These are phyloP conservation scores for Leishmania gerbilli DNA, from an alignment of 208 protist genomes.

Conservation along the genomic window DNA sequence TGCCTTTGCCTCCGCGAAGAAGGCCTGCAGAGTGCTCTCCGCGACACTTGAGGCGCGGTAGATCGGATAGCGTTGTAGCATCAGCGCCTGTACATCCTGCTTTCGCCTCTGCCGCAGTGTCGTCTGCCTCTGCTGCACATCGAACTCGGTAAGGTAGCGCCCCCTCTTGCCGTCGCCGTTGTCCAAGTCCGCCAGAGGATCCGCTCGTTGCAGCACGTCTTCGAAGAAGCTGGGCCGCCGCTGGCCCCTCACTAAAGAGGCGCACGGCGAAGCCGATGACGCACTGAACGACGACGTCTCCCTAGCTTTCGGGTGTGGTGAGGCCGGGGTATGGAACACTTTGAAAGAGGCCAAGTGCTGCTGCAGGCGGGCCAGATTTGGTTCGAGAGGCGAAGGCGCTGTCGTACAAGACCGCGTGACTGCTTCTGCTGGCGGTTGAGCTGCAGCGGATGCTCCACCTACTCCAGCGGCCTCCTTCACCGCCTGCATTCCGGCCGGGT, in stretches of 20 bases:
- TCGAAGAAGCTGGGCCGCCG: constrained; percentile 36
- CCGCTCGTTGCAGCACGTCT: constrained; percentile 17
- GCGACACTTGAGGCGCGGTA: constrained; percentile 73
- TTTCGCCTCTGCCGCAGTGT: constrained; percentile 22
- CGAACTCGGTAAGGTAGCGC: constrained; percentile 15
- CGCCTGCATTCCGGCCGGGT: constrained; percentile 40
- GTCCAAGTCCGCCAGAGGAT: constrained; percentile 9
- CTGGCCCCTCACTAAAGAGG: background rate
- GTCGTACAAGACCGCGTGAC: background rate
- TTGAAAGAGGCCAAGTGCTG: constrained; percentile 15
- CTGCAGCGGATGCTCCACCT: background rate
- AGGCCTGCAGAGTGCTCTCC: constrained; percentile 66
- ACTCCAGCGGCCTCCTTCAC: constrained; percentile 11
- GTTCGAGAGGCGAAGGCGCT: constrained; percentile 2
- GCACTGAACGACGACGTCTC: background rate
- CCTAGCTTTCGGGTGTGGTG: background rate
- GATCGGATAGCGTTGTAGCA: constrained; percentile 43
- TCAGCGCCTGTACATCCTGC: constrained; percentile 3
- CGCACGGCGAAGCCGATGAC: background rate
- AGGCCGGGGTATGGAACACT: constrained; percentile 10
- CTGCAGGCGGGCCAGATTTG: constrained; percentile 4
- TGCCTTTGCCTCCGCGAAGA: constrained; percentile 21
- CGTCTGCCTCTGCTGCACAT: constrained; percentile 3
- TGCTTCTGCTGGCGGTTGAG: background rate
- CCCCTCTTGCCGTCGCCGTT: constrained; percentile 7